Evolutionary conservation across 805 yeast species (phyloP), one percentile per base, ranked within the genome.

Genomic region (Torulaspora microellipsoides): DNA sequence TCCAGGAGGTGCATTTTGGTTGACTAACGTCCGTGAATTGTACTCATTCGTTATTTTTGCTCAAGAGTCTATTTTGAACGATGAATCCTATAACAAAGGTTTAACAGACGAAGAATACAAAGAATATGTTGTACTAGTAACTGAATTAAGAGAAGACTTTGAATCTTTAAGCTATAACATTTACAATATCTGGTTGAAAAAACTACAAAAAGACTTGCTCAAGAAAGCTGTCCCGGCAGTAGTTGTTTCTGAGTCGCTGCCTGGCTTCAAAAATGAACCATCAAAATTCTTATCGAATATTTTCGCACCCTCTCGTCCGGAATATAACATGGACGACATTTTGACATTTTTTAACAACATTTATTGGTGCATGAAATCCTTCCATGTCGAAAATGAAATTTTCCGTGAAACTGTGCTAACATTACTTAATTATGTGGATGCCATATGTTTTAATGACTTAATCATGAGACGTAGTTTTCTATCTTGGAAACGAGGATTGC

Each of bases 401-500:
- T 78, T 86, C 70, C 82, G 83, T 54, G 90, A 84, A 57, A 95
- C 89, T 8, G 78, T 93, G 27, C 73, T 81, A 48, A 96, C 90
- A 59, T 71, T 93, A 56, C 72, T 93, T 56, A 80, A 83, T 59
- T 83, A 84, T 64, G 88, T 95, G 45, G 96, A 93, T 65, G 93
- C 95, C 13, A 78, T 81, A 52, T 88, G 98, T 69, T 93, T 93
- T 75, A 93, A 93, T 64, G 98, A 93, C 64, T 72, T 93, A 68
- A 80, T 95, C 38, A 85, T 90, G 95, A 82, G 96, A 71, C 80
- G 96, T 66, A 84, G 82, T 69, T 95, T 91, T 69, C 71, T 91
- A 61, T 84, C 96, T 9, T 93, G 99, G 99, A 93, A 91, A 71
- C 83, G 99, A 62, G 98, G 98, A 37, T 76, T 93, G 55, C 99